Percentiles rank a stretch among this genome's conserved stretches.
These are phyloP conservation scores for Magnolia kwangsiensis DNA, from an alignment of 164 flowering plant genomes.

Conservation along the genomic window DNA sequence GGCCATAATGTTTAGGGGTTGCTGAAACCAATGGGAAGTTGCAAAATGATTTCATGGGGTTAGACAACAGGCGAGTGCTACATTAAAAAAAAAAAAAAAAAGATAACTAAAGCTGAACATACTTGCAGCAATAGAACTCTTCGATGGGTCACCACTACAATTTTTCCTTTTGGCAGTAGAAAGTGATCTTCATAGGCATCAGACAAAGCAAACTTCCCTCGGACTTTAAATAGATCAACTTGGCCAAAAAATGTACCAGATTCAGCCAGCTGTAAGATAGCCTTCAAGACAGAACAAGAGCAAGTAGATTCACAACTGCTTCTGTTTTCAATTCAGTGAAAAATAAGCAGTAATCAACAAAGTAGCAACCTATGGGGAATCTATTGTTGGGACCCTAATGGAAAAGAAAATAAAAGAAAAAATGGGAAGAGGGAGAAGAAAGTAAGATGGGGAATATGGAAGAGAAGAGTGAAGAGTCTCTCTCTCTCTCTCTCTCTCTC, in stretches of 20 bases:
- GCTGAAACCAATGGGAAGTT: slow-evolving; percentile 36
- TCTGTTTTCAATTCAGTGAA: background rate
- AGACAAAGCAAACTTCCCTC: slow-evolving; percentile 94
- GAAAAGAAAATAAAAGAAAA: background rate
- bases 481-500: too few relatives aligned
- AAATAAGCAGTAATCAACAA: background rate
- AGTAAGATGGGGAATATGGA: background rate
- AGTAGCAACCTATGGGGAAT: background rate
- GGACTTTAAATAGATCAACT: slow-evolving; percentile 94
- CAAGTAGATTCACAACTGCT: slow-evolving; percentile 7
- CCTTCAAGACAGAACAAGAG: slow-evolving; percentile 43
- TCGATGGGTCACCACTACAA: slow-evolving; percentile 79
- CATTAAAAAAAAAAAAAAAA: background rate
- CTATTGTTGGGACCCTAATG: background rate
- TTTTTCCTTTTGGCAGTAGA: slow-evolving; percentile 78
- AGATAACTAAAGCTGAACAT: slow-evolving; percentile 17
- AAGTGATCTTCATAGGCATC: slow-evolving; percentile 99
- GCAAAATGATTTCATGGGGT: background rate
- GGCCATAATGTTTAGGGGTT: slow-evolving; percentile 64
- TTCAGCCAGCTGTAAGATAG: slow-evolving; percentile 91
- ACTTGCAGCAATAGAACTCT: slow-evolving; percentile 84
- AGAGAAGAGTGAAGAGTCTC: too few relatives aligned
- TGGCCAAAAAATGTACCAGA: slow-evolving; percentile 88
- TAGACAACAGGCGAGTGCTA: background rate
- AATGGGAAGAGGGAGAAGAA: background rate